Conservation (phyloP, 768 basidiomycete genomes). For the Pulveroboletus sp. region DNA sequence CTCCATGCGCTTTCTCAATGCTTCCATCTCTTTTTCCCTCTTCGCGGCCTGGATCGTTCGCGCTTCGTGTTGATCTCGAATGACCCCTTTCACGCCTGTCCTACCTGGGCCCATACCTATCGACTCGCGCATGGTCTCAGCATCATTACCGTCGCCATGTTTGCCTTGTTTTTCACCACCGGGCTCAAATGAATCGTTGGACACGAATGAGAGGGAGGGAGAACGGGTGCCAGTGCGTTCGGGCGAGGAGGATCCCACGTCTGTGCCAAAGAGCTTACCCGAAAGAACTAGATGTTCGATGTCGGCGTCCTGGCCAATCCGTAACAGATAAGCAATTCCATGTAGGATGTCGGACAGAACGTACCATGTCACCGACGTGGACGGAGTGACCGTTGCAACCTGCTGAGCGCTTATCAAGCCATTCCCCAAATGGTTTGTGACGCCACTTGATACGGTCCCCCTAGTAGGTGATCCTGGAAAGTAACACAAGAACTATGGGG, state of each 20-base stretch:
- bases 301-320: conserved; percentile 35
- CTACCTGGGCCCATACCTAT: conserved; percentile 85
- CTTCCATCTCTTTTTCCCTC: conserved; percentile 48
- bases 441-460: no score
- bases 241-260: conserved; percentile 57
- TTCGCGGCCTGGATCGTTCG: conserved; percentile 50
- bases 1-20: conserved; percentile 57
- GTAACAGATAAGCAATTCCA: not conserved
- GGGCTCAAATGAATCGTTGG: conserved; percentile 32
- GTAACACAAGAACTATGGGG: no score
- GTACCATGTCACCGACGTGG: conserved; percentile 15
- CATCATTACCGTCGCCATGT: conserved; percentile 34
- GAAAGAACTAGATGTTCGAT: conserved; percentile 75
- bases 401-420: conserved; percentile 19
- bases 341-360: not conserved
- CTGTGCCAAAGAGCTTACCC: conserved; percentile 64
- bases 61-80: conserved; percentile 76
- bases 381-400: not conserved
- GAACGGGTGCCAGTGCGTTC: conserved; percentile 60
- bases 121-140: conserved; percentile 39
- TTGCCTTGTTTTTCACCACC: conserved; percentile 48
- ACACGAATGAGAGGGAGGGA: conserved; percentile 33
- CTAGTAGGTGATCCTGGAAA: no score
- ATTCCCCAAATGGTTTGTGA: not conserved
- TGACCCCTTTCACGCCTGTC: conserved; percentile 87